Conservation (phyloP, 2,329 filamentous ascomycete genomes). For the Claviceps sp. region DNA sequence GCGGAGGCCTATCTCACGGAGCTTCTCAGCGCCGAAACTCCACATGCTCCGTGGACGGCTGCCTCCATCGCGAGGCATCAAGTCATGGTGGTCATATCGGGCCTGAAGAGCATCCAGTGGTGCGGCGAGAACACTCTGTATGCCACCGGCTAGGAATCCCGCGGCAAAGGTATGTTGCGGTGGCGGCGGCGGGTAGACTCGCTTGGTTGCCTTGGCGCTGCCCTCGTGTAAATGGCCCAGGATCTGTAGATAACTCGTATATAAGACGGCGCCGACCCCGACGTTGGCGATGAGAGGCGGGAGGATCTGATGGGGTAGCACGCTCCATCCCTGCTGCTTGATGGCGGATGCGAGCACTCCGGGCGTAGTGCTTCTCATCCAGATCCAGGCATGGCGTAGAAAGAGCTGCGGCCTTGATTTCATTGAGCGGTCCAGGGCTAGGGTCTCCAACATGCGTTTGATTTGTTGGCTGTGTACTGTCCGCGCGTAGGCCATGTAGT, state of each 20-base stretch:
- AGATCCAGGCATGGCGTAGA: constrained; percentile 29
- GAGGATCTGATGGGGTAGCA: constrained; percentile 64
- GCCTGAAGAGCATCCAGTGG: constrained; percentile 65
- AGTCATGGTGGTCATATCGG: constrained; percentile 48
- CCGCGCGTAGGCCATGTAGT: constrained; percentile 55
- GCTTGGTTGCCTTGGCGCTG: constrained; percentile 39
- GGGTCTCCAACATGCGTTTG: constrained; percentile 22
- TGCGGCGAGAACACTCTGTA: constrained; percentile 60
- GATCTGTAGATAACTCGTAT: constrained; percentile 62
- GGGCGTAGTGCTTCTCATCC: constrained; percentile 52
- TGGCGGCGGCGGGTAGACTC: constrained; percentile 57
- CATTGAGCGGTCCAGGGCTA: constrained; percentile 19
- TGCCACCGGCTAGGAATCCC: constrained; percentile 52
- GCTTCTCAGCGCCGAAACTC: constrained; percentile 49
- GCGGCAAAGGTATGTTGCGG: constrained; percentile 52
- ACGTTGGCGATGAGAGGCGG: constrained; percentile 64
- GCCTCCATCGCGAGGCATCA: constrained; percentile 27
- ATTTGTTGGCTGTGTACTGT: constrained; percentile 35
- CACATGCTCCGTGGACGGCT: constrained; percentile 51
- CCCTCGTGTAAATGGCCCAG: constrained; percentile 54
- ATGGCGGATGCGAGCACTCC: constrained; percentile 56
- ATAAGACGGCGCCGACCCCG: constrained; percentile 59
- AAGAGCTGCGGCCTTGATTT: constrained; percentile 18
- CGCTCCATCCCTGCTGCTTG: constrained; percentile 55
- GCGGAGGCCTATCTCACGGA: constrained; percentile 56